phyloP scores from a whole-genome alignment of 768 basidiomycete genomes.

The Russula abietina region DNA sequence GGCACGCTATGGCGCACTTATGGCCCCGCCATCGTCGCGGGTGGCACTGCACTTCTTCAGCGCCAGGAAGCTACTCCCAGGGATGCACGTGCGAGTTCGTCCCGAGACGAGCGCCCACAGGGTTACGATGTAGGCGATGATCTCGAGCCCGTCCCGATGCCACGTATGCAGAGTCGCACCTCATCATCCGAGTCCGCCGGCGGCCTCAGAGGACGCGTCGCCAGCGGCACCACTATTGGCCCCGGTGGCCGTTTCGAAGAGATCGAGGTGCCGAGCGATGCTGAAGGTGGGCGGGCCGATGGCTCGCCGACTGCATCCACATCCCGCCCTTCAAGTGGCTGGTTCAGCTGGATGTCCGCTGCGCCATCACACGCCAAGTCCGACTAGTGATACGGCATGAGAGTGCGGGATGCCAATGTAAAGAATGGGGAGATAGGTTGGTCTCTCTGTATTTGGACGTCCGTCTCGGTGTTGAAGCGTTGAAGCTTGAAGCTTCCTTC shows the following conservation, averaged over 20 bases:
- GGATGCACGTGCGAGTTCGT: neutral
- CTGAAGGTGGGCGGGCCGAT: conserved; percentile 45
- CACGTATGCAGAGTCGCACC: conserved; percentile 40
- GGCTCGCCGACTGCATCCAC: neutral
- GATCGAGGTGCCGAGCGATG: conserved; percentile 64
- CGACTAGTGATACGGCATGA: neutral
- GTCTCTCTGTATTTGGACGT: neutral
- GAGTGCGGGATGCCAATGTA: neutral
- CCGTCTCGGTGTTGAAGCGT: neutral
- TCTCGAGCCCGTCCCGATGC: conserved; percentile 29
- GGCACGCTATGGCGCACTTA: conserved; percentile 72
- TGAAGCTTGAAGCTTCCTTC: no score
- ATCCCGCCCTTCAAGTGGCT: conserved; percentile 9
- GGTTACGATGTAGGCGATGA: conserved; percentile 21
- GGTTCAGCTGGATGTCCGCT: conserved; percentile 22
- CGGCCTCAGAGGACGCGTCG: conserved; percentile 20
- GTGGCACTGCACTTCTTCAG: conserved; percentile 58
- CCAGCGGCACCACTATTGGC: conserved; percentile 8
- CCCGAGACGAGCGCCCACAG: neutral
- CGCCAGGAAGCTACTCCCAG: conserved; percentile 43
- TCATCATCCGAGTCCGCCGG: conserved; percentile 29
- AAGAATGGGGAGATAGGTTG: neutral
- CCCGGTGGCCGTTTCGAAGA: conserved; percentile 53
- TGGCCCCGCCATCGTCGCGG: conserved; percentile 64
- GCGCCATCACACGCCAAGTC: conserved; percentile 8